Evolutionary conservation across 768 basidiomycete species (phyloP).

Genomic region (Pholiota microspora): DNA sequence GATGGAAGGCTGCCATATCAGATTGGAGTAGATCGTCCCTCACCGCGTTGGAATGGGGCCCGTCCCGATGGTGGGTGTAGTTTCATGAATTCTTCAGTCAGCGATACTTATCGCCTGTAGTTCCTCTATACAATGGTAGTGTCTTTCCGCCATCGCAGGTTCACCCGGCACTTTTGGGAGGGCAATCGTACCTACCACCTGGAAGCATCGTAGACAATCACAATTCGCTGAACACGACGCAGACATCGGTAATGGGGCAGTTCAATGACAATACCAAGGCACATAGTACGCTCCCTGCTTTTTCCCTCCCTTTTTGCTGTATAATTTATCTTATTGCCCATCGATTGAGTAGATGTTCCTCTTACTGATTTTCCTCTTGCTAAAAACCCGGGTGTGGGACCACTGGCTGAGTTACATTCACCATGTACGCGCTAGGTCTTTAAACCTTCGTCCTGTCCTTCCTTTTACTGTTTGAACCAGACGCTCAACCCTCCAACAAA

Average conservation of each 20-base stretch:
- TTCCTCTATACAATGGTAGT: background rate
- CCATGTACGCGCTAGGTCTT: too few species aligned
- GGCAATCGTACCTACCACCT: background rate
- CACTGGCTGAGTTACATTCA: background rate
- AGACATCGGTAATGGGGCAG: background rate
- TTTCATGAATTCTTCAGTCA: background rate
- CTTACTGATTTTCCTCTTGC: background rate
- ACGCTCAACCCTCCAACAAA: background rate
- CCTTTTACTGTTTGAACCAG: background rate
- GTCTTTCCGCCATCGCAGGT: background rate
- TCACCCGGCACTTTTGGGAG: background rate
- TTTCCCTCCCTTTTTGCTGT: background rate
- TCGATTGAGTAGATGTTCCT: background rate
- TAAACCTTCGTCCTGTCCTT: too few species aligned
- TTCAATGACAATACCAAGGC: background rate
- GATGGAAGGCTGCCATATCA: background rate
- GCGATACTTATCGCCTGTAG: background rate
- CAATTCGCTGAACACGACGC: background rate
- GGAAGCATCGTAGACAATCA: background rate
- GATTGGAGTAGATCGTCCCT: background rate
- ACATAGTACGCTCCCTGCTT: background rate
- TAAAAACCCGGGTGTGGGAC: constrained; percentile 1
- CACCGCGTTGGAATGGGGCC: background rate
- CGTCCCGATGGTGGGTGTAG: background rate
- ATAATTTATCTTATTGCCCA: background rate